Conservation (phyloP, 441 rosid genomes). For the Arabidopsis hybrid region DNA sequence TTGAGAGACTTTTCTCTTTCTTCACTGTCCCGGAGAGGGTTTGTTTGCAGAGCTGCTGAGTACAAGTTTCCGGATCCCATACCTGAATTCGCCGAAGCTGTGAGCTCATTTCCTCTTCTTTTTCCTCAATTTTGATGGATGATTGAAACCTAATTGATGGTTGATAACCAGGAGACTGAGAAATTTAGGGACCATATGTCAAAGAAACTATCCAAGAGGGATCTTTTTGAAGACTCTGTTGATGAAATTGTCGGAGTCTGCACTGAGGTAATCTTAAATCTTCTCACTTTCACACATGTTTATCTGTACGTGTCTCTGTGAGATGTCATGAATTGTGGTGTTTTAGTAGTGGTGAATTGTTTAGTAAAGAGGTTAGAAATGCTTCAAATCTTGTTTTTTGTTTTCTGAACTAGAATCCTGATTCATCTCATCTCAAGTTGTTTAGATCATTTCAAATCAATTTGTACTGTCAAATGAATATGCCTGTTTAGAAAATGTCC, state of each 20-base stretch:
- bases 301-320: not conserved
- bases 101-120: conserved; percentile 44
- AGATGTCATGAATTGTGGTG: not conserved
- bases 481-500: conserved; percentile 2
- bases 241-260: conserved; percentile 79
- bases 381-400: not conserved
- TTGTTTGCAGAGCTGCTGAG: conserved; percentile 68
- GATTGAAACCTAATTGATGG: not conserved
- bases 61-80: conserved; percentile 90
- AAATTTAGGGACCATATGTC: conserved; percentile 70
- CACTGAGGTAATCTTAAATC: conserved; percentile 62
- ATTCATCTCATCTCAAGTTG: not conserved
- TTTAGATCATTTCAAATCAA: not conserved
- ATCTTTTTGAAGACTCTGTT: conserved; percentile 65
- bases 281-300: not conserved
- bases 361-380: not conserved
- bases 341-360: not conserved
- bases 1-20: conserved; percentile 14
- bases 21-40: conserved; percentile 34
- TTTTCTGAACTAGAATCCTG: not conserved
- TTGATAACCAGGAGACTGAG: conserved; percentile 70
- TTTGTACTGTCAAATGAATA: not conserved
- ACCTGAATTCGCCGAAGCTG: conserved; percentile 86
- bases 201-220: conserved; percentile 65
- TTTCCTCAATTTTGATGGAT: not conserved